A percentile compares a stretch with the other conserved stretches of the same genome.
Evolutionary conservation across 768 basidiomycete genomes (phyloP).

Genomic region (Termitomyces eurrhizus): DNA sequence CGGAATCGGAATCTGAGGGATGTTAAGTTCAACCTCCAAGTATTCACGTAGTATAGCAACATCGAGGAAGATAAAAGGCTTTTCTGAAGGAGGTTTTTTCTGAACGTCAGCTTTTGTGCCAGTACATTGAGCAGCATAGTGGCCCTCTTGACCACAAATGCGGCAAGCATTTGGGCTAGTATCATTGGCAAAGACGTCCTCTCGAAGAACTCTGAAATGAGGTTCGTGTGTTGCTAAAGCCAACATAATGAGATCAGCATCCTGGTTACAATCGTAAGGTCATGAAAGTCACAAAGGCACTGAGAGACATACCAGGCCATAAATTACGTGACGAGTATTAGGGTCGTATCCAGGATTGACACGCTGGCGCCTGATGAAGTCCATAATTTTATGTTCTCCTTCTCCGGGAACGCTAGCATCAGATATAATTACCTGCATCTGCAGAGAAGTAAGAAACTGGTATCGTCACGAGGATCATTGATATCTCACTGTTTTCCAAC

Average conservation of each 20-base stretch:
- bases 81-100: constrained; percentile 70
- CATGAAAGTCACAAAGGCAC: neutral
- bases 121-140: constrained; percentile 94
- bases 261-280: constrained; percentile 41
- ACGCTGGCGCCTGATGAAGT: constrained; percentile 90
- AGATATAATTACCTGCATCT: constrained; percentile 96
- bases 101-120: constrained; percentile 66
- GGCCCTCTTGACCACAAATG: constrained; percentile 92
- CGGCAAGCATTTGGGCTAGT: constrained; percentile 78
- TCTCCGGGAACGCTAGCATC: constrained; percentile 97
- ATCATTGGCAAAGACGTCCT: constrained; percentile 92
- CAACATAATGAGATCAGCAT: constrained; percentile 99
- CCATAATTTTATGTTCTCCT: constrained; percentile 99
- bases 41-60: constrained; percentile 95
- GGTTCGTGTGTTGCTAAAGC: constrained; percentile 97
- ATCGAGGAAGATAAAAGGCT: constrained; percentile 99
- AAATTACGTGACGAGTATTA: constrained; percentile 95
- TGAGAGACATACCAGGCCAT: constrained; percentile 74
- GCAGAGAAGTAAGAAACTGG: constrained; percentile 5
- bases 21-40: constrained; percentile 91
- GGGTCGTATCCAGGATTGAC: constrained; percentile 87
- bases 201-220: constrained; percentile 94
- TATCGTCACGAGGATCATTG: constrained; percentile 20
- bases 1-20: constrained; percentile 71
- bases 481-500: constrained; percentile 83